phyloP scores from a whole-genome alignment of 2,329 filamentous ascomycete genomes.

The Fonsecaea pedrosoi region DNA sequence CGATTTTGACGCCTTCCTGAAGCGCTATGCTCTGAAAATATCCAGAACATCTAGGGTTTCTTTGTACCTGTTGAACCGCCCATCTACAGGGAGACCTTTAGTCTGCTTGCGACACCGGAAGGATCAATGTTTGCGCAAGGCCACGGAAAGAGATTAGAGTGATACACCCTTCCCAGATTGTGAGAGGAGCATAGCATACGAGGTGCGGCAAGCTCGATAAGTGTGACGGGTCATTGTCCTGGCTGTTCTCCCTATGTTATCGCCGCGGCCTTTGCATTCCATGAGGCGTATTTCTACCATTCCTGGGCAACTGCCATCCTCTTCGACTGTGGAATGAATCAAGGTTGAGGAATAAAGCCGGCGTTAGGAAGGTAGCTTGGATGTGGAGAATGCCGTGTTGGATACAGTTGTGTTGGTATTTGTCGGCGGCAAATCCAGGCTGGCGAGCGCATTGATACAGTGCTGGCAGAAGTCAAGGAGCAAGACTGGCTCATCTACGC shows the following conservation, averaged over 20 bases:
- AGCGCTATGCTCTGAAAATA: neutral
- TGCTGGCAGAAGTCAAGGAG: slow-evolving; percentile 13
- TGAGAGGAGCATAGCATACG: slow-evolving; percentile 8
- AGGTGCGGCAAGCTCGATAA: slow-evolving; percentile 2
- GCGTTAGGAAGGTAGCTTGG: neutral
- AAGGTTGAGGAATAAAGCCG: slow-evolving; percentile 2
- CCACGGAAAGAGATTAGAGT: slow-evolving; percentile 14
- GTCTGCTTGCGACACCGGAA: neutral
- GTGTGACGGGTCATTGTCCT: slow-evolving; percentile 13
- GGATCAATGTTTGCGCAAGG: slow-evolving; percentile 16
- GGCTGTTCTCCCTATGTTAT: slow-evolving; percentile 9
- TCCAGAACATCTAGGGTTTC: slow-evolving; percentile 5
- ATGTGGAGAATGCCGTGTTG: slow-evolving; percentile 3
- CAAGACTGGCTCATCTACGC: slow-evolving; percentile 5
- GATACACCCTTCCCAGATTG: slow-evolving; percentile 14
- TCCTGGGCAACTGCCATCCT: slow-evolving; percentile 5
- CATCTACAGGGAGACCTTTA: slow-evolving; percentile 5
- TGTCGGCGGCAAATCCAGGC: neutral
- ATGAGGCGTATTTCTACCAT: slow-evolving; percentile 1
- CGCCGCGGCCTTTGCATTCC: slow-evolving; percentile 4
- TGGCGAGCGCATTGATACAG: slow-evolving; percentile 5
- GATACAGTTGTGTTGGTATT: slow-evolving; percentile 6
- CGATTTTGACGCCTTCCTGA: slow-evolving; percentile 8
- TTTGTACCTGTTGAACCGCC: slow-evolving; percentile 15
- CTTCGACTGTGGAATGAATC: slow-evolving; percentile 7